Conservation (phyloP, 805 yeast genomes). For the Yarrowia deformans region DNA sequence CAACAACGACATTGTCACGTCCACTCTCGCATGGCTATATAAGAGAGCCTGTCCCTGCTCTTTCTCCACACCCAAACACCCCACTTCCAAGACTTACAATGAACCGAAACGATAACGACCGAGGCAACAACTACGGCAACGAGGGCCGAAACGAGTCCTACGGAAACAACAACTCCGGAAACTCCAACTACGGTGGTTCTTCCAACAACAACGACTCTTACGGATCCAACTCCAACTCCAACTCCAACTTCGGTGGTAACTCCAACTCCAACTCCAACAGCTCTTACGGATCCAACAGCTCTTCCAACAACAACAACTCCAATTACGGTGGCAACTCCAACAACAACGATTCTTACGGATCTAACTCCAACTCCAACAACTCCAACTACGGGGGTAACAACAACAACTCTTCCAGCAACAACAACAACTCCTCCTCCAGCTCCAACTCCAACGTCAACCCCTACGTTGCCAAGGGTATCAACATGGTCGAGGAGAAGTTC, state of each 20-base stretch:
- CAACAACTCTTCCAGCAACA: slow-evolving; percentile 22
- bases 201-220: no score
- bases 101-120: slow-evolving; percentile 26
- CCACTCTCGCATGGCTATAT: not conserved
- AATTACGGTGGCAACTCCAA: slow-evolving; percentile 5
- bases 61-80: not conserved
- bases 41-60: not conserved
- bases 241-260: not conserved
- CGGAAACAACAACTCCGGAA: no score
- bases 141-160: not conserved
- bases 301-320: slow-evolving; percentile 10
- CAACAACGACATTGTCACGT: slow-evolving; percentile 1
- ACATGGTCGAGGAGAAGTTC: slow-evolving; percentile 37
- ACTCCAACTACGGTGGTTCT: no score
- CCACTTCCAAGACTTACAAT: not conserved
- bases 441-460: slow-evolving; percentile 36
- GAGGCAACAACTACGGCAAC: not conserved
- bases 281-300: not conserved
- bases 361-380: slow-evolving; percentile 5
- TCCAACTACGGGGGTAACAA: not conserved
- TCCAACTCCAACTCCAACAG: not conserved
- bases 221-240: slow-evolving; percentile 3
- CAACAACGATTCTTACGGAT: not conserved
- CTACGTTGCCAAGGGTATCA: slow-evolving; percentile 37
- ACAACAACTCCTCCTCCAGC: slow-evolving; percentile 7